Evolutionary conservation across 306 rosid genomes (phyloP), one percentile per base, ranked within the genome.

Genomic region (Hippophae rhamnoides): DNA sequence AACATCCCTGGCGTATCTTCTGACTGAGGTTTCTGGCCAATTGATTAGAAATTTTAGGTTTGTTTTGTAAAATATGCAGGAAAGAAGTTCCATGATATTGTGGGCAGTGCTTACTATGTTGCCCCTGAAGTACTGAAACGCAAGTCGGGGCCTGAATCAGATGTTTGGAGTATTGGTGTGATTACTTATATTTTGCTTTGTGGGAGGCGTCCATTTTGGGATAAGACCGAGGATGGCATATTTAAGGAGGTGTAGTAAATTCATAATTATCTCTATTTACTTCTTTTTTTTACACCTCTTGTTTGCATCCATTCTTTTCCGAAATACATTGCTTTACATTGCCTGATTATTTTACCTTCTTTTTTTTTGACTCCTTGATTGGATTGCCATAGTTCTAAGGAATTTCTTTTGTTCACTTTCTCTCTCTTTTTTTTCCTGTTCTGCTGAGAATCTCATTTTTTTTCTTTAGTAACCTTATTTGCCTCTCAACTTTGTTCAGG

Each of bases 161-260:
- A 93, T 80, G 99, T 84, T 45, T 93, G 99, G 99, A 93, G 99
- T 71, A 93, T 93, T 72, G 99, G 99, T 54, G 97, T 93, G 50
- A 93, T 93, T 74, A 88, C 99, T 57, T 93, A 93, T 73, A 93
- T 93, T 75, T 80, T 93, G 78, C 99, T 93, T 60, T 86, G 94
- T 54, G 99, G 99, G 62, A 84, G 90, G 74, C 99, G 99, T 3
- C 99, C 99, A n/a, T 93, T 93, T 68, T 93, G 99, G 99, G 97
- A 93, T 78, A 93, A 84, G 81, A 93, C 99, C 0, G 99, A 93
- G 78, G 99, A 93, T 79, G 99, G 99, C 69, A 93, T 93, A 77
- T 93, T 93, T 79, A 93, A 88, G 85, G 99, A 93, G 99, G 99
- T 93, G 76, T 54, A 58, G 56, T 73, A 64, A 67, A 51, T 71